Evolutionary conservation across 2,329 filamentous ascomycete species (phyloP).

Genomic region (Ascochyta pisi): DNA sequence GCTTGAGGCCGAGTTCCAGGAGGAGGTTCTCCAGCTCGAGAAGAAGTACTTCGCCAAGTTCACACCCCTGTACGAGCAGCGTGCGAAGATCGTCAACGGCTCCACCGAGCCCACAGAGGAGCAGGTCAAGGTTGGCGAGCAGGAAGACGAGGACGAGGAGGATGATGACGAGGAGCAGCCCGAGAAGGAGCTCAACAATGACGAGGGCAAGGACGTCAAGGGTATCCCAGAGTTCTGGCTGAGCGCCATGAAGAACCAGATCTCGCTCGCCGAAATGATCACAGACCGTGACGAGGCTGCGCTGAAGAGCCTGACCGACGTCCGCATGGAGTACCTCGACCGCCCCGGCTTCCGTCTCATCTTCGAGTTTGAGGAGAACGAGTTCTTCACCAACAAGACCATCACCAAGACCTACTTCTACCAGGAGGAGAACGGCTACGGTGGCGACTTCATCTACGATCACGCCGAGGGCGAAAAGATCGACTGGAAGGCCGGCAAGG

Average conservation of each 20-base stretch:
- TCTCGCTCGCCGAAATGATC: slow-evolving; percentile 97
- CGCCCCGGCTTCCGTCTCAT: slow-evolving; percentile 97
- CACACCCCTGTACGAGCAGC: slow-evolving; percentile 95
- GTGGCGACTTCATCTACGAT: slow-evolving; percentile 99
- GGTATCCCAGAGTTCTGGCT: slow-evolving; percentile 99
- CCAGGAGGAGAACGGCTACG: slow-evolving; percentile 97
- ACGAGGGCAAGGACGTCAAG: slow-evolving; percentile 63
- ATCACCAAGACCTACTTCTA: slow-evolving; percentile 99
- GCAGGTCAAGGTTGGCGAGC: slow-evolving; percentile 86
- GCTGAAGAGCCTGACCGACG: slow-evolving; percentile 86
- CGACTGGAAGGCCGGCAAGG: slow-evolving; percentile 92
- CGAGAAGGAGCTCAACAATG: slow-evolving; percentile 65
- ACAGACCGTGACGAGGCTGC: slow-evolving; percentile 96
- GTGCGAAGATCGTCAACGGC: slow-evolving; percentile 91
- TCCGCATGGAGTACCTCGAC: slow-evolving; percentile 99
- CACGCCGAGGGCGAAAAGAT: slow-evolving; percentile 98
- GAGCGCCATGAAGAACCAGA: slow-evolving; percentile 99
- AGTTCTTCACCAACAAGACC: slow-evolving; percentile 96
- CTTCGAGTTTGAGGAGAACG: slow-evolving; percentile 94
- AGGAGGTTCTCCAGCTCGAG: slow-evolving; percentile 96
- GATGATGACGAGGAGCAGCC: slow-evolving; percentile 64
- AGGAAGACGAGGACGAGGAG: slow-evolving; percentile 71
- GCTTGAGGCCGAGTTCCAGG: slow-evolving; percentile 97
- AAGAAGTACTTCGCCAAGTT: slow-evolving; percentile 99
- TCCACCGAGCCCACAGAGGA: slow-evolving; percentile 81